Conservation (phyloP, 345 rosid genomes). For the Carallia brachiata region DNA sequence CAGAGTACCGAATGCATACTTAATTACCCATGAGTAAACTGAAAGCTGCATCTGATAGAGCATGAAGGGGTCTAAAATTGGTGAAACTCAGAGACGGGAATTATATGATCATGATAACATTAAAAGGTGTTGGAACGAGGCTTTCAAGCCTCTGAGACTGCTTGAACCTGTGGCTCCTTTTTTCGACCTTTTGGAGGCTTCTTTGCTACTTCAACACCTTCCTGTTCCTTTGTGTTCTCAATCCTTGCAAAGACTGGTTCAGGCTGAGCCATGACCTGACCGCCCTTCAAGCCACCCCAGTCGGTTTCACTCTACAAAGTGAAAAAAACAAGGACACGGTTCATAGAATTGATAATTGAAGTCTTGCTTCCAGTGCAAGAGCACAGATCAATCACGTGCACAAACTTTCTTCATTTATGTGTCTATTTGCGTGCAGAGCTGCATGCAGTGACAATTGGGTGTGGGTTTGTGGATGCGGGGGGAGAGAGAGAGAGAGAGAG, state of each 20-base stretch:
- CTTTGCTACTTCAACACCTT: slow-evolving; percentile 32
- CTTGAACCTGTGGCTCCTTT: slow-evolving; percentile 41
- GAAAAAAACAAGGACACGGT: slow-evolving; percentile 4
- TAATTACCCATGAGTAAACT: too few relatives aligned
- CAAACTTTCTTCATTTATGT: not conserved
- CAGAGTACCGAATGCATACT: too few relatives aligned
- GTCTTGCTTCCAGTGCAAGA: not conserved
- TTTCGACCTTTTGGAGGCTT: slow-evolving; percentile 41
- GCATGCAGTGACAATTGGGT: not conserved
- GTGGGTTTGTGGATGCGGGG: not conserved
- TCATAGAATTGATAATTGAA: not conserved
- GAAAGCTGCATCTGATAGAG: too few relatives aligned
- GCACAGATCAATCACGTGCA: not conserved
- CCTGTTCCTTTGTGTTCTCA: slow-evolving; percentile 41
- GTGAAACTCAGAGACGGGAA: too few relatives aligned
- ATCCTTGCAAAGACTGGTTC: slow-evolving; percentile 80
- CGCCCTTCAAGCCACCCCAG: slow-evolving; percentile 90
- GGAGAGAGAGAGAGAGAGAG: slow-evolving; percentile 15
- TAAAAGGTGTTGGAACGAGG: not conserved
- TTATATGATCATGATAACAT: too few relatives aligned
- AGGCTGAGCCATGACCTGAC: slow-evolving; percentile 83
- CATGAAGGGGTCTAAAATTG: too few relatives aligned
- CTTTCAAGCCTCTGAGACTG: slow-evolving; percentile 44
- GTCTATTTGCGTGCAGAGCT: not conserved
- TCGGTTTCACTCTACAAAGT: slow-evolving; percentile 55